Conservation (phyloP, 2,329 filamentous ascomycete species). For the Zasmidium angulare region DNA sequence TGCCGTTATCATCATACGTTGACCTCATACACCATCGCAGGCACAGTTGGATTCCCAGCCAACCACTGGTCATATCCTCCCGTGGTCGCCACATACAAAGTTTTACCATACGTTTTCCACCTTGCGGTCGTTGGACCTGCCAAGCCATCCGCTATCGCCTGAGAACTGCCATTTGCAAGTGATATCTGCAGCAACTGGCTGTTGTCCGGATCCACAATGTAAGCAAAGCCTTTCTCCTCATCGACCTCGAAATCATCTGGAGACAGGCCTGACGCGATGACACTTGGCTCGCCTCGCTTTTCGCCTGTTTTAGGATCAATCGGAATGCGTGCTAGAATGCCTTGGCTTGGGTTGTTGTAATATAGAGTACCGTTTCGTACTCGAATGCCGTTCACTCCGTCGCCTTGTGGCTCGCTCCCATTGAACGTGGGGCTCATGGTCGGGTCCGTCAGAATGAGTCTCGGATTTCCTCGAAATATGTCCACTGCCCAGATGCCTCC, state of each 20-base stretch:
- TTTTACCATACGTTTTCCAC: conserved; percentile 1
- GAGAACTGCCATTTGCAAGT: neutral
- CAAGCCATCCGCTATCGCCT: neutral
- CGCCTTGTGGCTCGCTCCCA: neutral
- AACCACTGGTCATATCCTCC: conserved; percentile 1
- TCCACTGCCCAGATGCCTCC: neutral
- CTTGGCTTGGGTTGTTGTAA: conserved; percentile 1
- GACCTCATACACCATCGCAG: neutral
- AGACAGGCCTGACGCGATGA: conserved; percentile 1
- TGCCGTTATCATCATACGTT: neutral
- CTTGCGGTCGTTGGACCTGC: neutral
- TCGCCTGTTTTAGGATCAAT: conserved; percentile 1
- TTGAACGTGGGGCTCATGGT: neutral
- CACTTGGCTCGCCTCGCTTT: neutral
- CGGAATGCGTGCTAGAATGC: neutral
- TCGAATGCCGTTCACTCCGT: conserved; percentile 1
- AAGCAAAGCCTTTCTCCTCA: neutral
- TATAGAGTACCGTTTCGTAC: neutral
- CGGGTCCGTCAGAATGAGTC: neutral
- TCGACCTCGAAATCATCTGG: conserved; percentile 3
- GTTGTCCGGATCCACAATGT: neutral
- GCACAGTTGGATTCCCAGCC: neutral
- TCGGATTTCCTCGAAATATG: neutral
- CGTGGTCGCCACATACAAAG: neutral
- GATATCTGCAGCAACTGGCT: neutral